These are phyloP conservation scores for Dalbergia cultrata DNA, from an alignment of 306 rosid genomes.

Conservation along the genomic window DNA sequence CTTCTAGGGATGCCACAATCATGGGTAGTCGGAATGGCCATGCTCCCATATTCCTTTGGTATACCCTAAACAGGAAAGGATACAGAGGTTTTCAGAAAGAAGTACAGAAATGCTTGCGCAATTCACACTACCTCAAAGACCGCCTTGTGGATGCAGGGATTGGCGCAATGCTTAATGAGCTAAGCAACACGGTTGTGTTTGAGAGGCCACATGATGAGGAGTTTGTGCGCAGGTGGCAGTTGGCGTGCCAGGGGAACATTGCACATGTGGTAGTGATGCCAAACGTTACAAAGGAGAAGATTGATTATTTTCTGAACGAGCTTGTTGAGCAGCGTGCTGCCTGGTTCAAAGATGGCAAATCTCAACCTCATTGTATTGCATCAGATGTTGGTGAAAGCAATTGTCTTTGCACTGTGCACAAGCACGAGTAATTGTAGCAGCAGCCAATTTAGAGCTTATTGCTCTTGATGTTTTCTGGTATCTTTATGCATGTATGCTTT, in stretches of 20 bases:
- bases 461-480: conserved; percentile 3
- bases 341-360: conserved; percentile 60
- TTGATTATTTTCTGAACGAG: conserved; percentile 58
- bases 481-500: conserved; percentile 26
- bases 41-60: conserved; percentile 73
- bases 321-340: conserved; percentile 49
- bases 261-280: conserved; percentile 73
- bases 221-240: conserved; percentile 63
- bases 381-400: conserved; percentile 56
- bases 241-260: conserved; percentile 66
- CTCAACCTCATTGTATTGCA: conserved; percentile 54
- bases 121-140: conserved; percentile 62
- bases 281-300: conserved; percentile 62
- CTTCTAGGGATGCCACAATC: conserved; percentile 68
- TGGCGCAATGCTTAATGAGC: conserved; percentile 68
- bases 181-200: conserved; percentile 68
- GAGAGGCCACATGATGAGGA: conserved; percentile 69
- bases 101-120: conserved; percentile 65
- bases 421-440: conserved; percentile 47
- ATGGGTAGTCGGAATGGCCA: conserved; percentile 73
- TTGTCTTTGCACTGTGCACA: conserved; percentile 59
- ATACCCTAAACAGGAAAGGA: conserved; percentile 65
- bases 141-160: conserved; percentile 57
- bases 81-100: conserved; percentile 68
- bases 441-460: conserved; percentile 14